Percentiles rank a stretch among this genome's conserved stretches.
phyloP scores from a whole-genome alignment of 352 stramenopile species.

The Globisporangium sylvaticum region DNA sequence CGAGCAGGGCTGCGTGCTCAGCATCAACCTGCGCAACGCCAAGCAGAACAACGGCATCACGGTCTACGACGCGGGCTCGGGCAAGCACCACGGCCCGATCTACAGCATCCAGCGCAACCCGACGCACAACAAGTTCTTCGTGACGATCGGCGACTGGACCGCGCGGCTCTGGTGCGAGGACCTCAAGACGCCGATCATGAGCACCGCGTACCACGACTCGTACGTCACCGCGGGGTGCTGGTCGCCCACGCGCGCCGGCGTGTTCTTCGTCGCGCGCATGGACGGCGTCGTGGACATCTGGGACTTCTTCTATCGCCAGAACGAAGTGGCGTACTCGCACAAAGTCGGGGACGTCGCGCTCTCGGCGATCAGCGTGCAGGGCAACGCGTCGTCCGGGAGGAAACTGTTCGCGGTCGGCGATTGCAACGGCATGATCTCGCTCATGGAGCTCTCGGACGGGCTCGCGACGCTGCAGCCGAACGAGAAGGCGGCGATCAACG shows the following conservation, averaged over 20 bases:
- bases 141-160: constrained; percentile 97
- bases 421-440: constrained; percentile 94
- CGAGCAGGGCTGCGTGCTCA: constrained; percentile 94
- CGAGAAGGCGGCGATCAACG: constrained; percentile 93
- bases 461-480: constrained; percentile 89
- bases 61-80: constrained; percentile 91
- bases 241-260: constrained; percentile 92
- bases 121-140: constrained; percentile 97
- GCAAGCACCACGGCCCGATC: constrained; percentile 95
- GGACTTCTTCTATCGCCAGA: constrained; percentile 97
- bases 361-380: constrained; percentile 92
- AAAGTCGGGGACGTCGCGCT: constrained; percentile 93
- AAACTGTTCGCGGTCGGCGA: constrained; percentile 95
- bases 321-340: constrained; percentile 96
- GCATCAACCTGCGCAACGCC: constrained; percentile 93
- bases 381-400: constrained; percentile 82
- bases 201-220: constrained; percentile 94
- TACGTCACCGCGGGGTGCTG: constrained; percentile 97
- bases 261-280: constrained; percentile 97
- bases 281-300: constrained; percentile 97
- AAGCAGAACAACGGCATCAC: constrained; percentile 97
- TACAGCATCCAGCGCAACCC: constrained; percentile 96
- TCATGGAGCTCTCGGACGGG: constrained; percentile 94
- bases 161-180: constrained; percentile 96
- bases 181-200: constrained; percentile 97